A percentile compares a stretch with the other conserved stretches of the same genome.
Evolutionary conservation across 768 basidiomycete species (phyloP).

Genomic region (Zangia roseola): DNA sequence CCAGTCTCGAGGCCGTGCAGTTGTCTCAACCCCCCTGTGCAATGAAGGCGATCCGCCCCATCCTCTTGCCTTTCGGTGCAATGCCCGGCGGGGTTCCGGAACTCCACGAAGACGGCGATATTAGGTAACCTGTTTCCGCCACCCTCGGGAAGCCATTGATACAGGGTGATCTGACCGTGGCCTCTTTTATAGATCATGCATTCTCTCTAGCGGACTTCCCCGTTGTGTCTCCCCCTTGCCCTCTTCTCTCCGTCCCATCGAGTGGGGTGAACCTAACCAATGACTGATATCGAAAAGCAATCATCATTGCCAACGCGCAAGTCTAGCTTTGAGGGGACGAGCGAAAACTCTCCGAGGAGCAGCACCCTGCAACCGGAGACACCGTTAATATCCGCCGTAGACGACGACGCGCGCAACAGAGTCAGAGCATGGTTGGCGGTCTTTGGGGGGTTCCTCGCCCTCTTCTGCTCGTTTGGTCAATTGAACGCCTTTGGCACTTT

Average conservation of each 20-base stretch:
- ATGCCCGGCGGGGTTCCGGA: conserved; percentile 8
- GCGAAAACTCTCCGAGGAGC: conserved; percentile 18
- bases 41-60: conserved; percentile 10
- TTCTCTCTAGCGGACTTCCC: conserved; percentile 1
- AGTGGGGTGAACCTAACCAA: conserved; percentile 13
- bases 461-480: conserved; percentile 71
- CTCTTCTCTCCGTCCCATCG: conserved; percentile 6
- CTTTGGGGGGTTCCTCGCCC: conserved; percentile 60
- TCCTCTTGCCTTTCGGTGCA: conserved; percentile 9
- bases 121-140: conserved; percentile 6
- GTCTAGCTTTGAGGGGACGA: conserved; percentile 23
- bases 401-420: conserved; percentile 8
- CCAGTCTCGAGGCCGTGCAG: conserved; percentile 4
- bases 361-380: conserved; percentile 24
- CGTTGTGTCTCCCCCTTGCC: conserved; percentile 13
- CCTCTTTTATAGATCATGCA: conserved; percentile 27
- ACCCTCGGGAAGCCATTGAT: conserved; percentile 1
- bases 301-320: conserved; percentile 13
- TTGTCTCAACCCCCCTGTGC: background rate
- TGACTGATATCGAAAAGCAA: conserved; percentile 34
- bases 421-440: conserved; percentile 47
- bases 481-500: conserved; percentile 74
- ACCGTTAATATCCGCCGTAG: conserved; percentile 11
- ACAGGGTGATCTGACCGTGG: conserved; percentile 23
- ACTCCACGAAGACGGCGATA: conserved; percentile 4